A percentile compares a stretch with the other conserved stretches of the same genome.
Conservation (phyloP, 2,329 filamentous ascomycete genomes). For the Alternaria triticina region DNA sequence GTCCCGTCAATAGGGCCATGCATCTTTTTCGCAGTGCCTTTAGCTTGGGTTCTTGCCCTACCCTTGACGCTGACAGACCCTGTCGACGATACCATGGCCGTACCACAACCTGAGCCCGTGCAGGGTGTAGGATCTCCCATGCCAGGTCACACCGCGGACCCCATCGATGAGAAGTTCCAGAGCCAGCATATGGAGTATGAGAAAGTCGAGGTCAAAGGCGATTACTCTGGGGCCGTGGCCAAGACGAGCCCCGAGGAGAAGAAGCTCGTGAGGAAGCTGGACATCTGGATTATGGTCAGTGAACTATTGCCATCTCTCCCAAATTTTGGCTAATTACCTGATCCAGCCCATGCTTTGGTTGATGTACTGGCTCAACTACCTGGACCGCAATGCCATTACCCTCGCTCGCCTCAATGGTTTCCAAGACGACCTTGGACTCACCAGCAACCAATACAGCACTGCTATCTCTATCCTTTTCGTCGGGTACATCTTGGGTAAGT, state of each 20-base stretch:
- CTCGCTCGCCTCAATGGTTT: slow-evolving; percentile 67
- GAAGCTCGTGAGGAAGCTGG: slow-evolving; percentile 17
- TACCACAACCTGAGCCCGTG: background rate
- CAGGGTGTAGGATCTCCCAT: background rate
- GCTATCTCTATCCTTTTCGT: slow-evolving; percentile 55
- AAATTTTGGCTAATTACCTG: slow-evolving; percentile 18
- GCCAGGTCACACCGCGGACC: background rate
- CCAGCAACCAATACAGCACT: slow-evolving; percentile 24
- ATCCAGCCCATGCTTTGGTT: slow-evolving; percentile 42
- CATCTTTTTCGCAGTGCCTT: background rate
- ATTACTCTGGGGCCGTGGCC: slow-evolving; percentile 17
- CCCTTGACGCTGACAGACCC: background rate
- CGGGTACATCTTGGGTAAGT: slow-evolving; percentile 3
- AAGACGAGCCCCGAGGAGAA: slow-evolving; percentile 17
- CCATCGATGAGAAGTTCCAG: background rate
- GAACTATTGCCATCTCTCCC: slow-evolving; percentile 16
- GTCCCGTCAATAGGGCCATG: background rate
- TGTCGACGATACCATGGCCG: background rate
- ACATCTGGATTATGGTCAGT: slow-evolving; percentile 14
- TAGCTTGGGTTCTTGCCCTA: background rate
- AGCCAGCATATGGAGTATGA: slow-evolving; percentile 1
- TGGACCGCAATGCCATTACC: slow-evolving; percentile 67
- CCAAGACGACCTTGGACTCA: slow-evolving; percentile 54
- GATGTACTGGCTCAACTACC: slow-evolving; percentile 15
- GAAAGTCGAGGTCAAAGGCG: background rate